Evolutionary conservation across 2,329 filamentous ascomycete genomes (phyloP).

Genomic region (Moelleriella libera): DNA sequence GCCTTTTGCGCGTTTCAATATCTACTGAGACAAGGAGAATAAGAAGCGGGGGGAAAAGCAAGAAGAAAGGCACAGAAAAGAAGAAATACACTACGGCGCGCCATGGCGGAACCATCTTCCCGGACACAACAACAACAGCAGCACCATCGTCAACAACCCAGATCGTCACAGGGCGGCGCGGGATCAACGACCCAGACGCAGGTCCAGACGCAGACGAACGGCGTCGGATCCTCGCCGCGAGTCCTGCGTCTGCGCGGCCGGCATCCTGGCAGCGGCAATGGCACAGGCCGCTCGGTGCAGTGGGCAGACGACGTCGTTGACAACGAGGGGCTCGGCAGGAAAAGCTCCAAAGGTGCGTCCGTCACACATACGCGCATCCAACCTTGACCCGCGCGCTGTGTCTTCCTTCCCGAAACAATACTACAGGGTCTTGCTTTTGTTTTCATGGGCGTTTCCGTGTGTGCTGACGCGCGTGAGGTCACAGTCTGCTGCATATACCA

Average conservation of each 20-base stretch:
- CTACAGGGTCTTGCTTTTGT: neutral
- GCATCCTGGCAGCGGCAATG: constrained; percentile 12
- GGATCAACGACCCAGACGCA: constrained; percentile 11
- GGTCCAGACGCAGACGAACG: constrained; percentile 11
- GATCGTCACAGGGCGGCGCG: neutral
- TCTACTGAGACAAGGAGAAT: too few species aligned
- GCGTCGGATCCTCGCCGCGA: constrained; percentile 11
- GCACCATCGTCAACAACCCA: too few species aligned
- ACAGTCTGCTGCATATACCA: constrained; percentile 99
- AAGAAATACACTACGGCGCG: too few species aligned
- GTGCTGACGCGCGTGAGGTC: neutral
- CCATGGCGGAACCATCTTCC: too few species aligned
- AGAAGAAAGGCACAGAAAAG: too few species aligned
- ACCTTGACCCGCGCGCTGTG: too few species aligned
- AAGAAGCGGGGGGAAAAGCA: too few species aligned
- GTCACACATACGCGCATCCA: neutral
- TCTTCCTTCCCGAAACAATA: too few species aligned
- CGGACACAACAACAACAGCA: too few species aligned
- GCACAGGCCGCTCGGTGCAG: constrained; percentile 51
- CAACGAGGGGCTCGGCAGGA: constrained; percentile 88
- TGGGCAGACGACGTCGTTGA: constrained; percentile 92
- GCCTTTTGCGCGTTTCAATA: too few species aligned
- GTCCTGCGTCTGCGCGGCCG: constrained; percentile 40
- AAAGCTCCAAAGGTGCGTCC: constrained; percentile 72
- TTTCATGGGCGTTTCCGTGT: neutral